These are phyloP conservation scores for Xylaria flabelliformis DNA, from an alignment of 495 filamentous ascomycete species.

Conservation along the genomic window DNA sequence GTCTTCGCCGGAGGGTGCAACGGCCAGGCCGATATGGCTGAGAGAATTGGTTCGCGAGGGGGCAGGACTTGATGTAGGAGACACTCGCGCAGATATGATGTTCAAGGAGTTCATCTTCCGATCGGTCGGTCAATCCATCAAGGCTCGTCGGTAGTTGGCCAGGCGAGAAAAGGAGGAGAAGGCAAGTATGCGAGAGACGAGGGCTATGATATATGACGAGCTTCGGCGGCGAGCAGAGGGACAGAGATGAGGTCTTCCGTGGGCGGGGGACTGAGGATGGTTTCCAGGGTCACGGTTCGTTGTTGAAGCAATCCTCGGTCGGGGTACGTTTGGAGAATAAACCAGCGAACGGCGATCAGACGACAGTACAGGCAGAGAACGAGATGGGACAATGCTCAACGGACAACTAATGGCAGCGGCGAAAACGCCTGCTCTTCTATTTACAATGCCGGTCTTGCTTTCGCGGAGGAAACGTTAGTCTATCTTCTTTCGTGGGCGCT, in stretches of 20 bases:
- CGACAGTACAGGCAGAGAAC: background rate
- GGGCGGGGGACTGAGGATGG: slow-evolving; percentile 2
- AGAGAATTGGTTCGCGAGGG: slow-evolving; percentile 72
- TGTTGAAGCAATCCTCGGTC: slow-evolving; percentile 6
- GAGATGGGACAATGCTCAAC: background rate
- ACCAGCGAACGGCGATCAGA: background rate
- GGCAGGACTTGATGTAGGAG: slow-evolving; percentile 59
- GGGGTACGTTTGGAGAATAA: slow-evolving; percentile 1
- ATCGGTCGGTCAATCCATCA: slow-evolving; percentile 57
- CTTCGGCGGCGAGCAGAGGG: background rate
- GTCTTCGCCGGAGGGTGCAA: slow-evolving; percentile 52
- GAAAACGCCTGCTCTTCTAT: slow-evolving; percentile 2
- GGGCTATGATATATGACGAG: background rate
- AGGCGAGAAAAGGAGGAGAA: slow-evolving; percentile 29
- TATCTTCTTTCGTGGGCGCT: slow-evolving; percentile 16
- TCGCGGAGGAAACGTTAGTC: background rate
- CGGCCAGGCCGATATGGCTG: slow-evolving; percentile 58
- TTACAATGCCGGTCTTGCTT: slow-evolving; percentile 4
- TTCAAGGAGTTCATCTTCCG: slow-evolving; percentile 97
- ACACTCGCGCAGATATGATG: slow-evolving; percentile 86
- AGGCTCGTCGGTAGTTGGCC: slow-evolving; percentile 37
- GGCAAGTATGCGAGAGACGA: background rate
- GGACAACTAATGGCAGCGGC: background rate
- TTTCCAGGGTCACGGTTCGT: slow-evolving; percentile 15
- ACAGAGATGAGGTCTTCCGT: background rate